Evolutionary conservation across 1,139 yeast species (phyloP).

Genomic region (Taphrina flavorubra): DNA sequence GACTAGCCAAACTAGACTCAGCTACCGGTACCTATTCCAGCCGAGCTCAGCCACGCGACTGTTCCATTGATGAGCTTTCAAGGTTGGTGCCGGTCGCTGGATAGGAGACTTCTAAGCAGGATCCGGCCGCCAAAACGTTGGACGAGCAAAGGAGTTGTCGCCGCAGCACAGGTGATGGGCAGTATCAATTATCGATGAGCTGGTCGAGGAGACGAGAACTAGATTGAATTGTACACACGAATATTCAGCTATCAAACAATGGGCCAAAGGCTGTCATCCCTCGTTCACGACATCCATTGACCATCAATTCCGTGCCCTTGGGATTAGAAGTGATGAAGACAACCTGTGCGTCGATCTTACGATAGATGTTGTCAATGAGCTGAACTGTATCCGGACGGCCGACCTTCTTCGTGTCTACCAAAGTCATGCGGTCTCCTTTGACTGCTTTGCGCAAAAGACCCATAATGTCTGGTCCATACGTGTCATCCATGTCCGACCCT

Average conservation of each 20-base stretch:
- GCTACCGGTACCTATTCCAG: too few species aligned
- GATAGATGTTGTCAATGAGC: conserved; percentile 33
- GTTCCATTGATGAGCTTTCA: too few species aligned
- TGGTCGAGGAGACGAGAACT: too few species aligned
- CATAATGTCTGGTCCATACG: conserved; percentile 38
- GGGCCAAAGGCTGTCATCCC: conserved; percentile 41
- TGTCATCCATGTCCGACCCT: conserved; percentile 28
- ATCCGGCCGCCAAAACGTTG: too few species aligned
- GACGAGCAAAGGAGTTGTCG: too few species aligned
- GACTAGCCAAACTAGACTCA: too few species aligned
- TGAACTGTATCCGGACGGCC: conserved; percentile 36
- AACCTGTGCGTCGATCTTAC: conserved; percentile 33
- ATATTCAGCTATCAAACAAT: conserved; percentile 26
- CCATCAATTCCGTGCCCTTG: conserved; percentile 35
- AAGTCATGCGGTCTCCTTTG: conserved; percentile 30
- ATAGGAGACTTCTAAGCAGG: too few species aligned
- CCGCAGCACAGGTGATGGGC: too few species aligned
- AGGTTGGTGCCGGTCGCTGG: too few species aligned
- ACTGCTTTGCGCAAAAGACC: conserved; percentile 27
- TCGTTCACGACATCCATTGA: conserved; percentile 33
- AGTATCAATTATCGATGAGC: too few species aligned
- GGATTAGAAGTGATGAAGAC: conserved; percentile 39
- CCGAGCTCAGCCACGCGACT: too few species aligned
- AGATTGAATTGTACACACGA: too few species aligned
- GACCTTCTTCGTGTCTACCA: conserved; percentile 31